Percentiles rank a stretch among this genome's conserved stretches.
phyloP scores from a whole-genome alignment of 225 moss, liverwort and hornwort species.

The Marchantia paleacea region DNA sequence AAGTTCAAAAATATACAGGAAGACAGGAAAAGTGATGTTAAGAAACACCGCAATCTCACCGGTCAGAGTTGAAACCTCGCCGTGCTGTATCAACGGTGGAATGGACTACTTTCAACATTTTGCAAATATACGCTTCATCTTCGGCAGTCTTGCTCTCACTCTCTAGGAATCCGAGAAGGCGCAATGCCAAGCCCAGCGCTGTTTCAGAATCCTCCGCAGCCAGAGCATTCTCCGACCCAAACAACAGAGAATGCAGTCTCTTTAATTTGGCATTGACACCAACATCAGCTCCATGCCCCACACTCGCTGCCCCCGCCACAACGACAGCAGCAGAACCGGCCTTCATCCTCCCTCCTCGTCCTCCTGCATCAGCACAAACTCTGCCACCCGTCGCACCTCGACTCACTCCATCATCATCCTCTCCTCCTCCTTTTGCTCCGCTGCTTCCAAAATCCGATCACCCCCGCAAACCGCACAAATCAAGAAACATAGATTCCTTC shows the following conservation, averaged over 20 bases:
- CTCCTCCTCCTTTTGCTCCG: background rate
- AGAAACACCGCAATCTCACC: constrained; percentile 31
- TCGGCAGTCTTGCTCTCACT: constrained; percentile 72
- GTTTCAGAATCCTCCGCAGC: constrained; percentile 65
- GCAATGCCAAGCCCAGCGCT: constrained; percentile 75
- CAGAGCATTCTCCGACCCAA: constrained; percentile 69
- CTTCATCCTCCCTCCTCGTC: background rate
- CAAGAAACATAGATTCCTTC: background rate
- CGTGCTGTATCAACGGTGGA: constrained; percentile 52
- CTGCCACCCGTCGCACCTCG: background rate
- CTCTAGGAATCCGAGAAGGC: constrained; percentile 79
- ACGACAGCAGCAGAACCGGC: background rate
- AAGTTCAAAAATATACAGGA: background rate
- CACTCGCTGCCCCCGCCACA: no score
- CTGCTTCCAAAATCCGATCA: background rate
- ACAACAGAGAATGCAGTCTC: constrained; percentile 84
- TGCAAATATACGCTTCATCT: constrained; percentile 61
- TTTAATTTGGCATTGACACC: constrained; percentile 41
- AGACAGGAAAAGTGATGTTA: background rate
- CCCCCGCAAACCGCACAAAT: background rate
- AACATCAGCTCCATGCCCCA: background rate
- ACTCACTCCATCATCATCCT: background rate
- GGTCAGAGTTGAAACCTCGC: constrained; percentile 63
- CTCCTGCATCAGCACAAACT: background rate
- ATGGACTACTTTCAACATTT: constrained; percentile 60